These are phyloP conservation scores for Vanilla planifolia DNA, from an alignment of 106 monocot genomes.

Conservation along the genomic window DNA sequence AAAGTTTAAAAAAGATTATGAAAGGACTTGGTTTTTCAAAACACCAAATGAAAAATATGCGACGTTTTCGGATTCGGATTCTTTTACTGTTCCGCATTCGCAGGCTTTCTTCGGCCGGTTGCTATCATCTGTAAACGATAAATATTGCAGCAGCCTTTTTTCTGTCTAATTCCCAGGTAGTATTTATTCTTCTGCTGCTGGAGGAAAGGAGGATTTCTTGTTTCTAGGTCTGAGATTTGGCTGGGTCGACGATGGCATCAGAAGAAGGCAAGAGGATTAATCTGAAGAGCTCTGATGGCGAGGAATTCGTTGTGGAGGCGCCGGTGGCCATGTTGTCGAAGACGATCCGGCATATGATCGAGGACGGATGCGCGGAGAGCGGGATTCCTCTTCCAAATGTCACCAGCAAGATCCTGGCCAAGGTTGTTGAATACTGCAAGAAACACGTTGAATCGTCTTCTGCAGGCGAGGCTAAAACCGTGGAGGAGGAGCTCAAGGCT, in stretches of 20 bases:
- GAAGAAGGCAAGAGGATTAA: constrained; percentile 22
- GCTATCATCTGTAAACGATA: too few relatives aligned
- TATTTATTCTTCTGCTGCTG: too few relatives aligned
- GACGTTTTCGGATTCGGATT: too few relatives aligned
- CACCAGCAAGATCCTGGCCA: constrained; percentile 49
- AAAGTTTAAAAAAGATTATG: too few relatives aligned
- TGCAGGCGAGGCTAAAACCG: neutral
- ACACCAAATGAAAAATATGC: too few relatives aligned
- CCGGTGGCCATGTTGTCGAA: constrained; percentile 39
- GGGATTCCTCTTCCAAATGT: constrained; percentile 62
- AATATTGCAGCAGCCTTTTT: too few relatives aligned
- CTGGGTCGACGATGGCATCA: constrained; percentile 6
- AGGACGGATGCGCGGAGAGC: constrained; percentile 50
- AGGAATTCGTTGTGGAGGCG: constrained; percentile 51
- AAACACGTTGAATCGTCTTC: constrained; percentile 27
- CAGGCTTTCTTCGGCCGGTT: too few relatives aligned
- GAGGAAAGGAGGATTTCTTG: too few relatives aligned
- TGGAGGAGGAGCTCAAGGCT: constrained; percentile 12
- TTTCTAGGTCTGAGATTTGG: too few relatives aligned
- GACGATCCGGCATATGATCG: constrained; percentile 62
- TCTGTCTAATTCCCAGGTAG: too few relatives aligned
- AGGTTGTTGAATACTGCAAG: constrained; percentile 69
- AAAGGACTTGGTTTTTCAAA: too few relatives aligned
- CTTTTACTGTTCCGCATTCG: too few relatives aligned
- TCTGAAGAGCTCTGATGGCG: constrained; percentile 40